A percentile compares a stretch with the other conserved stretches of the same genome.
phyloP scores from a whole-genome alignment of 2,329 filamentous ascomycete species.

The Diplocarpon mali region DNA sequence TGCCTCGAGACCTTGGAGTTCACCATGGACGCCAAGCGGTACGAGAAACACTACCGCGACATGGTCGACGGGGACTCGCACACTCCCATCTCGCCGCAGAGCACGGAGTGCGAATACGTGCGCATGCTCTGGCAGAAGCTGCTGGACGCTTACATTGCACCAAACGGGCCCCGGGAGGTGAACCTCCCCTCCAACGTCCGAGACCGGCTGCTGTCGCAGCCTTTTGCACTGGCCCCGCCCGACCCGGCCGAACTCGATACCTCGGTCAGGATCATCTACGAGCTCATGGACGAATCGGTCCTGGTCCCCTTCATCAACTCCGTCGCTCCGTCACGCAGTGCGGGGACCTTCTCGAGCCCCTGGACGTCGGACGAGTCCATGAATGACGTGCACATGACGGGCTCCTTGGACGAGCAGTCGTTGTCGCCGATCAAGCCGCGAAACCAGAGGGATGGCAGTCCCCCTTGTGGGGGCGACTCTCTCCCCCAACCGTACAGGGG shows the following conservation, averaged over 20 bases:
- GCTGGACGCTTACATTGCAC: constrained; percentile 80
- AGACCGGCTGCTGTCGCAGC: constrained; percentile 61
- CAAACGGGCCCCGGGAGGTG: constrained; percentile 75
- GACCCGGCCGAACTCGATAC: constrained; percentile 66
- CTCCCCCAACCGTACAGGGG: constrained; percentile 16
- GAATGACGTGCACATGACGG: constrained; percentile 21
- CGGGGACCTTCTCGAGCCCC: constrained; percentile 19
- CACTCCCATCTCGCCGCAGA: constrained; percentile 20
- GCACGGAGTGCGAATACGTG: constrained; percentile 41
- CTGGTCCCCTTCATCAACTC: constrained; percentile 79
- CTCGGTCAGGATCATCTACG: constrained; percentile 80
- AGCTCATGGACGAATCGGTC: constrained; percentile 95
- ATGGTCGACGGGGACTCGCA: constrained; percentile 35
- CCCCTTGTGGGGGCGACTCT: constrained; percentile 16
- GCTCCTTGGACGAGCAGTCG: constrained; percentile 22
- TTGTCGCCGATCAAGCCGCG: constrained; percentile 19
- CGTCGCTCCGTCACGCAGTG: constrained; percentile 19
- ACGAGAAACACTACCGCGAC: constrained; percentile 41
- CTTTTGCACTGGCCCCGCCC: constrained; percentile 51
- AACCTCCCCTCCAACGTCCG: constrained; percentile 82
- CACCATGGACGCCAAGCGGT: constrained; percentile 84
- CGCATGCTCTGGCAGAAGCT: constrained; percentile 78
- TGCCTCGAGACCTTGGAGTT: constrained; percentile 95
- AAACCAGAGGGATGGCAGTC: constrained; percentile 19
- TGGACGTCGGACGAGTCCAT: constrained; percentile 26